A percentile compares a stretch with the other conserved stretches of the same genome.
Conservation (phyloP, 2,329 filamentous ascomycete species). For the Monosporascus sp. region DNA sequence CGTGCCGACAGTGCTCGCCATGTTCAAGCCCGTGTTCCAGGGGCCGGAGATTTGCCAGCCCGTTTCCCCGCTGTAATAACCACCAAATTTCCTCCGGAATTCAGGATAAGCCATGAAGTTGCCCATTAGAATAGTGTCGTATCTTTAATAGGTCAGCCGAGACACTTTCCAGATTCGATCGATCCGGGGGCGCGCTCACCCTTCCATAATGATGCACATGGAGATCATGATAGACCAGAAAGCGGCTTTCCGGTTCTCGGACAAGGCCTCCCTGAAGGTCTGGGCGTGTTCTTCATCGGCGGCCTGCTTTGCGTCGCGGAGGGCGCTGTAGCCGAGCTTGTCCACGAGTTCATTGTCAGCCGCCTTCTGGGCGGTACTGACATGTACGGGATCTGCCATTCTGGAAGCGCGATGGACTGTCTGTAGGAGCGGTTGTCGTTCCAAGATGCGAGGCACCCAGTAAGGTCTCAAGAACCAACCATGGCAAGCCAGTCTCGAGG, state of each 20-base stretch:
- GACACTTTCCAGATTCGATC: background rate
- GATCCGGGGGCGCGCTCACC: conserved; percentile 11
- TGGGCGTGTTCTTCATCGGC: conserved; percentile 27
- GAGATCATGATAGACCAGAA: conserved; percentile 27
- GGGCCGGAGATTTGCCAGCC: conserved; percentile 23
- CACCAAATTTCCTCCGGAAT: conserved; percentile 25
- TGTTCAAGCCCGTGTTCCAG: conserved; percentile 25
- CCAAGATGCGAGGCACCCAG: background rate
- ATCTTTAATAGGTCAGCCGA: conserved; percentile 10
- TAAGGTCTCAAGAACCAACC: background rate
- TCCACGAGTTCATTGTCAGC: conserved; percentile 24
- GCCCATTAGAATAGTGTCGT: conserved; percentile 26
- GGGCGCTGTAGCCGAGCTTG: conserved; percentile 21
- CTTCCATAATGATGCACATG: conserved; percentile 29
- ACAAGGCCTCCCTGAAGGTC: conserved; percentile 21
- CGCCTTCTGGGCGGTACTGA: conserved; percentile 20
- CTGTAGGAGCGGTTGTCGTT: background rate
- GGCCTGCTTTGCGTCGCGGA: conserved; percentile 24
- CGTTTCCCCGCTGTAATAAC: conserved; percentile 14
- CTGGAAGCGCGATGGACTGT: background rate
- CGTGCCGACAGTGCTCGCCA: conserved; percentile 23
- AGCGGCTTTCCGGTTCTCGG: conserved; percentile 23
- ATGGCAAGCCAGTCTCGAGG: background rate
- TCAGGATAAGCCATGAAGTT: conserved; percentile 26
- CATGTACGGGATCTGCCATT: conserved; percentile 16